Evolutionary conservation across 2,329 filamentous ascomycete species (phyloP), one percentile per base, ranked within the genome.

Genomic region (Chlorencoelia australis): DNA sequence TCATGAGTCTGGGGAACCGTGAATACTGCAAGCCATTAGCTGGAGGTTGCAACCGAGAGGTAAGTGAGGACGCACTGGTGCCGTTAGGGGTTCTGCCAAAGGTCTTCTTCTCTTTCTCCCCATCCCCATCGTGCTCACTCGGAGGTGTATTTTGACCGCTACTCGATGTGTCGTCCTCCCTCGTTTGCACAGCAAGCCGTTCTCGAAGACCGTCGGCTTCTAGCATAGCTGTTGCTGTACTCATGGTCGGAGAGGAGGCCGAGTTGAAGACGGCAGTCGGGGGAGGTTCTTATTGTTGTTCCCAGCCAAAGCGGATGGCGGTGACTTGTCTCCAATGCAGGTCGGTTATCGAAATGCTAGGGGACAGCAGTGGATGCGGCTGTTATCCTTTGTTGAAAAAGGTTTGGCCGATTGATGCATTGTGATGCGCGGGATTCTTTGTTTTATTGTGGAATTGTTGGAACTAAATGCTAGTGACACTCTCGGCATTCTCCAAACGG

Each of bases 1-100:
- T 98, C 91, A 68, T 95, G 87, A 39, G 91, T 98, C 44, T 86
- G 80, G 31, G 91, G 91, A 37, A 98, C 91, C 40, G 86, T 82
- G 58, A 98, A 98, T 53, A 94, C 91, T 96, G 54, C 31, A 30
- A 28, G 5, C 14, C 3, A 18, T 40, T 13, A 37, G 38, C 38
- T 20, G 4, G 10, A 25, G 22, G 9, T n/a, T 30, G 28, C 16
- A 11, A 16, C 6, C 14, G 8, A 15, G 15, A 1, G 15, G 7
- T 15, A 17, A 21, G 4, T n/a, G 4, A 11, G 9, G 8, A 46
- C 83, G 62, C 72, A 95, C 89, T 78, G 63, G 75, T 93, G 53
- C 89, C 89, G 63, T 88, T 82, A 19, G 85, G 85, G 10, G 89
- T 95, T 47, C 88, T 79, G 38, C 89, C 89, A 67, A 83, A 94